Evolutionary conservation across 75 land plant genomes (phyloP).

Genomic region (Pinus tabuliformis): DNA sequence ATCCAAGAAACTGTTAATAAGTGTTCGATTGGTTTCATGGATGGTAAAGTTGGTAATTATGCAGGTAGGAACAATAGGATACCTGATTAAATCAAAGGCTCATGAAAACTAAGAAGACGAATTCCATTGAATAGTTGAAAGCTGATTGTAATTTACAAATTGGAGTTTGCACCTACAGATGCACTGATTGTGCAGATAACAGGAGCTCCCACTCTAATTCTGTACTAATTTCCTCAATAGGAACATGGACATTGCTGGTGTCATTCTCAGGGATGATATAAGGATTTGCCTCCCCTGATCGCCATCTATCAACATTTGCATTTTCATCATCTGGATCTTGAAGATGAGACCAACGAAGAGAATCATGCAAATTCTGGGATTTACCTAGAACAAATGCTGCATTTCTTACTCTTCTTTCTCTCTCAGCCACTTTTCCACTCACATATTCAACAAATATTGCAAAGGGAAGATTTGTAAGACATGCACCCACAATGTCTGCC

Average conservation of each 20-base stretch:
- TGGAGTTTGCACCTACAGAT: not conserved
- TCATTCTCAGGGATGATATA: not conserved
- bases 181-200: not conserved
- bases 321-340: not conserved
- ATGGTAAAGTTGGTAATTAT: not conserved
- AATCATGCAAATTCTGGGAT: slow-evolving; percentile 22
- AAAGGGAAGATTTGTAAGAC: slow-evolving; percentile 33
- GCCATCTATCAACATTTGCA: slow-evolving; percentile 9
- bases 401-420: slow-evolving; percentile 24
- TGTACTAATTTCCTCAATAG: not conserved
- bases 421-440: slow-evolving; percentile 15
- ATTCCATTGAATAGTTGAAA: not conserved
- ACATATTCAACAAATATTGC: slow-evolving; percentile 23
- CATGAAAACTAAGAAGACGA: not conserved
- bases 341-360: slow-evolving; percentile 3
- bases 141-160: not conserved
- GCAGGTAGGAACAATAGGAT: not conserved
- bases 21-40: not conserved
- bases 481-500: slow-evolving; percentile 36
- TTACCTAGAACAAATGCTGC: slow-evolving; percentile 31
- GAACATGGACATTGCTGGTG: not conserved
- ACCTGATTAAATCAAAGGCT: not conserved
- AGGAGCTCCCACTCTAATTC: not conserved
- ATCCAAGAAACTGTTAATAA: not conserved
- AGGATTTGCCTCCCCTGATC: slow-evolving; percentile 6